Conservation (phyloP, 129 eudicot genomes). For the Flaveria robusta region DNA sequence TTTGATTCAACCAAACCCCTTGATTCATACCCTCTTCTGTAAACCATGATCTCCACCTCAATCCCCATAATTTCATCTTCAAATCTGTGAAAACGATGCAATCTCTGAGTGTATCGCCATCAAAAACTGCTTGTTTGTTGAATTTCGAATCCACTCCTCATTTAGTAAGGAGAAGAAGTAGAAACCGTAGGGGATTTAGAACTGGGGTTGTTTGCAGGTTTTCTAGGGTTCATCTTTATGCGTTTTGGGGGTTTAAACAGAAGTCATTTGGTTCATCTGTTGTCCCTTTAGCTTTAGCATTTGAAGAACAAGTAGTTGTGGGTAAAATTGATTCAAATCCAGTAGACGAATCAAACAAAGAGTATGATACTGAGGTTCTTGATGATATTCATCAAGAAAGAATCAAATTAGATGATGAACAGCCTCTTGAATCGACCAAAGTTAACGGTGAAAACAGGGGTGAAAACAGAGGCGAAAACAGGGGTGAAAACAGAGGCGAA, state of each 20-base stretch:
- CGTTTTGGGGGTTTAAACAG: slow-evolving; percentile 34
- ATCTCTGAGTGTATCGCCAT: slow-evolving; percentile 28
- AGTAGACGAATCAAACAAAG: slow-evolving; percentile 20
- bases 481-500: slow-evolving; percentile 13
- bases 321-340: slow-evolving; percentile 36
- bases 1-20: not conserved
- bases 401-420: slow-evolving; percentile 11
- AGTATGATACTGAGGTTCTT: slow-evolving; percentile 15
- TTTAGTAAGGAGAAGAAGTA: slow-evolving; percentile 24
- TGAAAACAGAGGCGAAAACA: too few relatives aligned
- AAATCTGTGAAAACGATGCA: slow-evolving; percentile 34
- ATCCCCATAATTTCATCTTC: slow-evolving; percentile 7
- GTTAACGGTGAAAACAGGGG: too few relatives aligned
- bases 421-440: not conserved
- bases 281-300: slow-evolving; percentile 53
- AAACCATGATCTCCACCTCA: slow-evolving; percentile 36
- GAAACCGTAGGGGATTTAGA: slow-evolving; percentile 32
- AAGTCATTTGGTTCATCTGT: slow-evolving; percentile 34
- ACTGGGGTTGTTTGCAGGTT: slow-evolving; percentile 27
- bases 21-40: slow-evolving; percentile 1
- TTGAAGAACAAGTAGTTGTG: slow-evolving; percentile 54
- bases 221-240: slow-evolving; percentile 5
- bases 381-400: not conserved
- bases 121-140: slow-evolving; percentile 27
- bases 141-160: slow-evolving; percentile 24